Evolutionary conservation across 768 basidiomycete species (phyloP), one percentile per base, ranked within the genome.

Genomic region (Suillus clintonianus): DNA sequence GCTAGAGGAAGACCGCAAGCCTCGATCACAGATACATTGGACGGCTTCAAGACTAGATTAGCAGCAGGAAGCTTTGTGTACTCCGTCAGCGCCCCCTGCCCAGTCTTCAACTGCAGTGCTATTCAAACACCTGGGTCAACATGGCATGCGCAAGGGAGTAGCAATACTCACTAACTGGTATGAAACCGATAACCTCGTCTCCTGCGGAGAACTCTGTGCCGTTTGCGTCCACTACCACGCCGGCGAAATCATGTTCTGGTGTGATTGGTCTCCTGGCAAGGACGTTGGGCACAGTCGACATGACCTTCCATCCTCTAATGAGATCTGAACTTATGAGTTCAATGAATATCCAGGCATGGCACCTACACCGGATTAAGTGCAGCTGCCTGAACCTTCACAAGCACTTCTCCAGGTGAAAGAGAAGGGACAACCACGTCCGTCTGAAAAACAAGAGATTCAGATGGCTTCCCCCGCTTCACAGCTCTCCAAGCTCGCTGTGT

Each of bases 361-460:
- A 69, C 83, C 64, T 72, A 89, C 86, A 87, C 80, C 1, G 90
- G 90, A 68, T 94, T 94, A 47, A 92, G 77, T 0, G 89, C 88
- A 0, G 82, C 83, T 11, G 85, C 83, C 27, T 77, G 74, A 4
- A 88, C 79, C 62, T 80, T 79, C 57, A 89, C 78, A 15, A 87
- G 79, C 14, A 89, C 77, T 64, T 85, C 75, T 4, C 79, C 82
- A 19, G 67, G 56, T 14, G 69, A 64, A 0, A 83, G 76, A 13
- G 75, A 72, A 1, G 82, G 75, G 8, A 79, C 69, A 0, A 75
- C 69, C 2, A 68, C 64, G 54, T 78, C 73, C 1, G 65, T 41
- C 56, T 68, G 63, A 62, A 80, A 64, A 15, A 45, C 65, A 54
- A 82, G 67, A 2, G 76, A 74, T 5, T 72, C 48, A 1, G 65